Evolutionary conservation across 2,329 filamentous ascomycete genomes (phyloP).

Genomic region (Paraconiothyrium brasiliense): DNA sequence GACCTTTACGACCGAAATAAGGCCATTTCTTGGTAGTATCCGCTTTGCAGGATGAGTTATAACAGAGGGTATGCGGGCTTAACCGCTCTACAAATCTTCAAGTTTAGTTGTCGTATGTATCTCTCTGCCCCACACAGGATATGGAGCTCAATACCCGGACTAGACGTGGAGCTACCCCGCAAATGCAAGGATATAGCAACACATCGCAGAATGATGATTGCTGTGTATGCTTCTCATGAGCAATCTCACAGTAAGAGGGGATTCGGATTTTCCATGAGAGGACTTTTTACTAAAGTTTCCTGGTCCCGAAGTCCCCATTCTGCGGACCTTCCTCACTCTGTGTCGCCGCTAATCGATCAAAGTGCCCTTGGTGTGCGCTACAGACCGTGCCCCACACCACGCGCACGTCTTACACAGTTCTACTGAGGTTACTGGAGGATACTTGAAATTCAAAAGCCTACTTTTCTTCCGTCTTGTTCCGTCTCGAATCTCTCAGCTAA

Average conservation of each 20-base stretch:
- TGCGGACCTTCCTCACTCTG: neutral
- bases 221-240: neutral
- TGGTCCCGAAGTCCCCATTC: neutral
- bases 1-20: too few relatives aligned
- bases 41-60: neutral
- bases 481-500: neutral
- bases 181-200: conserved; percentile 4
- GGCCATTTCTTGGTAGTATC: neutral
- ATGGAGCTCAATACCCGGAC: neutral
- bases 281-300: neutral
- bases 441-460: neutral
- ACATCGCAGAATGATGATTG: neutral
- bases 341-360: neutral
- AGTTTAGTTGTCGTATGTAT: neutral
- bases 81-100: neutral
- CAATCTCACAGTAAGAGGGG: too few relatives aligned
- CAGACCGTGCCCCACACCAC: neutral
- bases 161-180: conserved; percentile 17
- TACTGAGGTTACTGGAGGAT: neutral
- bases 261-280: too few relatives aligned
- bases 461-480: neutral
- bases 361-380: neutral
- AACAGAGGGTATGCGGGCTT: neutral
- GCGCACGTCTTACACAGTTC: neutral
- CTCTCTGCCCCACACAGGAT: conserved; percentile 3